Conservation (phyloP, 192 early-diverging fungal genomes). For the Podila clonocystis region DNA sequence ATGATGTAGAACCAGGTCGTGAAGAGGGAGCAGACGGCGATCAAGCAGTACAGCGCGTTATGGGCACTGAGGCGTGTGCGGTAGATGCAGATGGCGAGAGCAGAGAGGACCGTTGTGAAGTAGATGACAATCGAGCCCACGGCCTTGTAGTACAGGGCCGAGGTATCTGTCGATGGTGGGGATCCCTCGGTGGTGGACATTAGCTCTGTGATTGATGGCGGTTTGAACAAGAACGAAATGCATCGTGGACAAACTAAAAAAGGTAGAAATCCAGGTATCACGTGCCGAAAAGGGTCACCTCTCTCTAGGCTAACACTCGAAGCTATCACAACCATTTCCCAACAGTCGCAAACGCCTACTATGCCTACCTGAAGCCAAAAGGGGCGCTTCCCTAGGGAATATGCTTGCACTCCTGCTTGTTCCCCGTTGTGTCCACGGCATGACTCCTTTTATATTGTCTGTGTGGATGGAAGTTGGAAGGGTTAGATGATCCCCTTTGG, state of each 20-base stretch:
- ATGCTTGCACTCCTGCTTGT: not conserved
- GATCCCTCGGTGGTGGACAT: constrained; percentile 1
- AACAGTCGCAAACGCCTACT: too few species aligned
- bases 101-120: constrained; percentile 46
- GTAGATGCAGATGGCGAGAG: constrained; percentile 37
- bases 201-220: not conserved
- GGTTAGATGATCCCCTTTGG: not conserved
- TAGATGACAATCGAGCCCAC: constrained; percentile 43
- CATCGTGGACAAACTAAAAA: not conserved
- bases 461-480: not conserved
- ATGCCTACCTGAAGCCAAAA: too few species aligned
- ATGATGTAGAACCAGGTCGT: constrained; percentile 51
- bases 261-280: too few species aligned
- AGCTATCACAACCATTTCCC: too few species aligned
- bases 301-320: too few species aligned
- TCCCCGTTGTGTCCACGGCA: not conserved
- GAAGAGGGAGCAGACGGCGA: constrained; percentile 28
- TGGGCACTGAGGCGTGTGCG: constrained; percentile 30
- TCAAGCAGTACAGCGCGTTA: constrained; percentile 44
- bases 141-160: constrained; percentile 46
- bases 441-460: not conserved
- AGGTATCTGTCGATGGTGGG: not conserved
- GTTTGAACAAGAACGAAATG: not conserved
- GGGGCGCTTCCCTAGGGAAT: not conserved
- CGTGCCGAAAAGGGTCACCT: too few species aligned